Evolutionary conservation across 2,329 filamentous ascomycete genomes (phyloP).

Genomic region (Paraphoma chrysanthemicola): DNA sequence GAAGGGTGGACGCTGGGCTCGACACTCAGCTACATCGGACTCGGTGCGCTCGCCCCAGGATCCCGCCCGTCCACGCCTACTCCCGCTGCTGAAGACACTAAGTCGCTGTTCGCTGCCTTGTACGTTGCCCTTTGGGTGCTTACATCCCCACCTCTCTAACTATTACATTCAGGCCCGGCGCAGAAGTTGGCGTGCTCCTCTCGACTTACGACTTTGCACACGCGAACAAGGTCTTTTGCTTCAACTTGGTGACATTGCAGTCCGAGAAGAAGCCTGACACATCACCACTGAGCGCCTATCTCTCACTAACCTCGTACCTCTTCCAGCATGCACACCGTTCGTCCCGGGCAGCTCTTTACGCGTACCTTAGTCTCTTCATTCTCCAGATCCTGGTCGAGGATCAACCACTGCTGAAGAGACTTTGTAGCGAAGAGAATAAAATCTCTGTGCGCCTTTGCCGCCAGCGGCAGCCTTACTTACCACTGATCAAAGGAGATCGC

Average conservation of each 20-base stretch:
- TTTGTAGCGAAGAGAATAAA: constrained; percentile 81
- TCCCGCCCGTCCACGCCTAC: constrained; percentile 65
- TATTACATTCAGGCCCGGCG: constrained; percentile 68
- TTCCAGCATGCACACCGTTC: constrained; percentile 92
- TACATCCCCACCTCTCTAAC: not conserved
- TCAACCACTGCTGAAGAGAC: constrained; percentile 76
- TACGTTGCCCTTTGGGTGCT: constrained; percentile 53
- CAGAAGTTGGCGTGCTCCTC: constrained; percentile 80
- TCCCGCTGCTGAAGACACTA: constrained; percentile 79
- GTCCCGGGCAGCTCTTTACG: constrained; percentile 77
- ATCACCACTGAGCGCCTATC: constrained; percentile 78
- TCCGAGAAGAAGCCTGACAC: constrained; percentile 69
- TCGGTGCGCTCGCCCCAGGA: constrained; percentile 76
- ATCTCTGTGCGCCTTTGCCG: constrained; percentile 81
- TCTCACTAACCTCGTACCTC: constrained; percentile 91
- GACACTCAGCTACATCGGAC: constrained; percentile 80
- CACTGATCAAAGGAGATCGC: constrained; percentile 74
- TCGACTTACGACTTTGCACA: constrained; percentile 92
- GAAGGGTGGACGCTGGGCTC: constrained; percentile 86
- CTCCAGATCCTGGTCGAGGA: constrained; percentile 89
- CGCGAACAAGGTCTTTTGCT: constrained; percentile 94
- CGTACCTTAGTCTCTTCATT: constrained; percentile 83
- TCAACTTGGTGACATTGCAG: constrained; percentile 74
- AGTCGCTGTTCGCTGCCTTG: constrained; percentile 80
- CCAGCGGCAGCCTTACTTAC: constrained; percentile 85